phyloP scores from a whole-genome alignment of 345 rosid species.

The Trapa bicornis region DNA sequence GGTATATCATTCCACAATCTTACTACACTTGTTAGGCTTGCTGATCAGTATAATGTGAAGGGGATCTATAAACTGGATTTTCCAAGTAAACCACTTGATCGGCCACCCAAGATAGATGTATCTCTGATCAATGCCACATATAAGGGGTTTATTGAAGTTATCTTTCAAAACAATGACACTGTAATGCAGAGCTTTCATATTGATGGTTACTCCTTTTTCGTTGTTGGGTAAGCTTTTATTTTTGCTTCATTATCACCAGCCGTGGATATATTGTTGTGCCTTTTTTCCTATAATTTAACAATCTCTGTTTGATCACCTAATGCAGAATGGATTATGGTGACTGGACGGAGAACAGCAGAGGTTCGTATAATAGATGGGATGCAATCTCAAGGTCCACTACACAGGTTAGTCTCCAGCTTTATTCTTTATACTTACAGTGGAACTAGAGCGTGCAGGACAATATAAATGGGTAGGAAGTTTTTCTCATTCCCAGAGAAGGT shows the following conservation, averaged over 20 bases:
- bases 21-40: constrained; percentile 62
- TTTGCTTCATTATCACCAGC: not conserved
- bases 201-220: constrained; percentile 74
- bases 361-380: constrained; percentile 66
- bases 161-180: constrained; percentile 86
- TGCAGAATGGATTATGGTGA: constrained; percentile 85
- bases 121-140: constrained; percentile 85
- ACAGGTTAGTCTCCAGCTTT: constrained; percentile 22
- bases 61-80: constrained; percentile 87
- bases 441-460: not conserved
- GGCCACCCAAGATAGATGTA: constrained; percentile 40
- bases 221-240: constrained; percentile 56
- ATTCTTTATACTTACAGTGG: not conserved
- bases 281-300: not conserved
- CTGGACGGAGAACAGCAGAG: constrained; percentile 63
- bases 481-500: not conserved
- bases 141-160: constrained; percentile 69
- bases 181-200: constrained; percentile 80
- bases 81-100: constrained; percentile 52
- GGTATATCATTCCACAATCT: constrained; percentile 78
- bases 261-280: not conserved
- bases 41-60: constrained; percentile 52
- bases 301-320: not conserved
- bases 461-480: not conserved
- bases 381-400: constrained; percentile 47